Evolutionary conservation across 768 basidiomycete species (phyloP).

Genomic region (Galerina sulciceps): DNA sequence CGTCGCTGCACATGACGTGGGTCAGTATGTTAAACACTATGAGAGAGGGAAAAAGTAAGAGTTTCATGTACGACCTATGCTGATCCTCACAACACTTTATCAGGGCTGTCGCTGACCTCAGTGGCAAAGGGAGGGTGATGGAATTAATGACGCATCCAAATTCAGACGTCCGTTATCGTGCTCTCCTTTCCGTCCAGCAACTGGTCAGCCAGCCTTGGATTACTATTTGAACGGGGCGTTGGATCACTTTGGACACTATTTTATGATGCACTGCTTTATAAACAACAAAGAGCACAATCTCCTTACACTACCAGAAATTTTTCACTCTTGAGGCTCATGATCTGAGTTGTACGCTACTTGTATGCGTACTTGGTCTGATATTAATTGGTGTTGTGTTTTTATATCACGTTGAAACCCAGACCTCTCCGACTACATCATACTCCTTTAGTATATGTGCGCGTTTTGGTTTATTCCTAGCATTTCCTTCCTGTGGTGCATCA

Average conservation of each 20-base stretch:
- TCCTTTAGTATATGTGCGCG: constrained; percentile 64
- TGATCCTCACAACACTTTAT: neutral
- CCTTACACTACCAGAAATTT: too few species aligned
- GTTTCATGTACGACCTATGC: neutral
- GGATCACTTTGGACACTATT: too few species aligned
- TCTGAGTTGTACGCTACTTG: too few species aligned
- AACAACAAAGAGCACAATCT: too few species aligned
- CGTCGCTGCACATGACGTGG: constrained; percentile 92
- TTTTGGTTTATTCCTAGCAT: constrained; percentile 25
- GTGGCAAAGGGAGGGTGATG: constrained; percentile 87
- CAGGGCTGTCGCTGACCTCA: constrained; percentile 82
- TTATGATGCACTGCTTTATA: too few species aligned
- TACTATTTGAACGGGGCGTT: constrained; percentile 36
- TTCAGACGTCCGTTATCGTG: constrained; percentile 90
- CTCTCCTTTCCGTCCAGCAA: constrained; percentile 87
- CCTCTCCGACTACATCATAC: constrained; percentile 72
- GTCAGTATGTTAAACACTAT: constrained; percentile 91
- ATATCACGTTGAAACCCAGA: constrained; percentile 53
- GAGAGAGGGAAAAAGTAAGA: constrained; percentile 91
- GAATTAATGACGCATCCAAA: constrained; percentile 91
- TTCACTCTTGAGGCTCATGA: too few species aligned
- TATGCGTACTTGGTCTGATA: too few species aligned
- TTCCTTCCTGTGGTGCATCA: constrained; percentile 32
- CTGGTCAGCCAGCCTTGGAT: constrained; percentile 92
- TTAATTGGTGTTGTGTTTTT: neutral